phyloP scores from a whole-genome alignment of 1,284 basidiomycete species.

The Ganoderma leucocontextum region DNA sequence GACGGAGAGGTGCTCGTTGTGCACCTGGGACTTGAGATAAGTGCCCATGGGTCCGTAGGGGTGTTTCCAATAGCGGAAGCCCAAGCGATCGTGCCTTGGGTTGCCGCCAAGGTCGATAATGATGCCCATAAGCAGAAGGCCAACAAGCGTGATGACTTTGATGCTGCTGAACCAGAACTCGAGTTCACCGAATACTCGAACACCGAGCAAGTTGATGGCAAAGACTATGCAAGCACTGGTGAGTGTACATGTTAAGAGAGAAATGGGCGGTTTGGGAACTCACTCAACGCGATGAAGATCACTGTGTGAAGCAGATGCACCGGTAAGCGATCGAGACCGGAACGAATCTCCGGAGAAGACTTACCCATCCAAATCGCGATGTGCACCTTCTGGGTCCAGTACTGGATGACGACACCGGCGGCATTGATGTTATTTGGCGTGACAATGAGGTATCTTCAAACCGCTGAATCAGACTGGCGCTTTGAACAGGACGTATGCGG shows the following conservation, averaged over 20 bases:
- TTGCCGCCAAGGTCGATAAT: constrained; percentile 67
- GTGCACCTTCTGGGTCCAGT: constrained; percentile 64
- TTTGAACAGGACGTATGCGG: neutral
- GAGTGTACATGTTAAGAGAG: no score
- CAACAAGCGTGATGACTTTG: constrained; percentile 50
- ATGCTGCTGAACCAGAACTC: constrained; percentile 56
- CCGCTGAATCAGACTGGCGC: neutral
- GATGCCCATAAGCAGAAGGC: constrained; percentile 60
- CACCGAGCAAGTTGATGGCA: constrained; percentile 60
- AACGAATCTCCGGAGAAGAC: constrained; percentile 30
- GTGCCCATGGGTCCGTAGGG: constrained; percentile 47
- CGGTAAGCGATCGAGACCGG: constrained; percentile 8
- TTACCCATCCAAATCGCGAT: constrained; percentile 67
- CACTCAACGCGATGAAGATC: constrained; percentile 65
- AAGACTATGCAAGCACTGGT: constrained; percentile 48
- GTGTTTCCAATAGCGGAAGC: constrained; percentile 61
- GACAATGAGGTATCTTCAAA: constrained; percentile 43
- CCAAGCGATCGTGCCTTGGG: constrained; percentile 61
- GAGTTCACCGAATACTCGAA: constrained; percentile 64
- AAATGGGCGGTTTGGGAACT: constrained; percentile 15
- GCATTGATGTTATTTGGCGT: constrained; percentile 54
- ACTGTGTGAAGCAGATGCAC: constrained; percentile 42
- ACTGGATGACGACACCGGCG: constrained; percentile 67
- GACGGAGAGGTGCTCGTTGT: constrained; percentile 54
- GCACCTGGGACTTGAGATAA: constrained; percentile 53